A percentile compares a stretch with the other conserved stretches of the same genome.
Evolutionary conservation across 2,329 filamentous ascomycete species (phyloP).

Genomic region (Fusarium clavum): DNA sequence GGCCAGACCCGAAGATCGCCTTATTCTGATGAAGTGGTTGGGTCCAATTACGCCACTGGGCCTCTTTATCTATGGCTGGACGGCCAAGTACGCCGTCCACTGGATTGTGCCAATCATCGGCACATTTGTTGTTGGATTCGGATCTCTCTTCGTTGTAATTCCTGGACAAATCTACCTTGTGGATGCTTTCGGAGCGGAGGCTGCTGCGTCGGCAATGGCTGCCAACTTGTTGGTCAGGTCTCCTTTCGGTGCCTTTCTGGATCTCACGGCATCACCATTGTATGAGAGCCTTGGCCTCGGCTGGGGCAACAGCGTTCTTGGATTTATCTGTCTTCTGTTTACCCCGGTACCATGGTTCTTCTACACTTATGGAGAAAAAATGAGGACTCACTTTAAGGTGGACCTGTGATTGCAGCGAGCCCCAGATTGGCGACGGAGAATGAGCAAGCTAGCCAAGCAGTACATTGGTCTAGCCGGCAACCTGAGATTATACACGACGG

Average conservation of each 20-base stretch:
- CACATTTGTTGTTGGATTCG: slow-evolving; percentile 62
- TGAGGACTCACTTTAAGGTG: slow-evolving; percentile 28
- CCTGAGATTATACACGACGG: not conserved
- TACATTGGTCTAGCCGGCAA: not conserved
- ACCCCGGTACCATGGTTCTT: slow-evolving; percentile 35
- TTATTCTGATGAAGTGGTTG: slow-evolving; percentile 67
- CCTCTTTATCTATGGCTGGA: slow-evolving; percentile 70
- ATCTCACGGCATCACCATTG: slow-evolving; percentile 16
- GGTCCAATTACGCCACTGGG: slow-evolving; percentile 64
- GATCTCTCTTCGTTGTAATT: slow-evolving; percentile 53
- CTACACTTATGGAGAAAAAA: slow-evolving; percentile 21
- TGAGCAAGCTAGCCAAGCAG: too few relatives aligned
- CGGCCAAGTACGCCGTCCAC: slow-evolving; percentile 60
- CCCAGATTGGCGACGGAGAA: too few relatives aligned
- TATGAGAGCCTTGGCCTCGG: slow-evolving; percentile 26
- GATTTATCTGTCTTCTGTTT: slow-evolving; percentile 26
- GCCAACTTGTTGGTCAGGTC: slow-evolving; percentile 51
- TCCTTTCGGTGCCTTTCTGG: slow-evolving; percentile 33
- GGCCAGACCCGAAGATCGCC: slow-evolving; percentile 58
- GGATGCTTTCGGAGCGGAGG: slow-evolving; percentile 37
- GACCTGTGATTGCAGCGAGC: slow-evolving; percentile 2
- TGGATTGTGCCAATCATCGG: slow-evolving; percentile 71
- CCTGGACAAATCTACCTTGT: slow-evolving; percentile 44
- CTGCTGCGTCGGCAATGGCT: slow-evolving; percentile 43
- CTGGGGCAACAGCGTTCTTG: slow-evolving; percentile 38